Conservation (phyloP, 169 alveolate species). For the Cryptosporidium sp. region DNA sequence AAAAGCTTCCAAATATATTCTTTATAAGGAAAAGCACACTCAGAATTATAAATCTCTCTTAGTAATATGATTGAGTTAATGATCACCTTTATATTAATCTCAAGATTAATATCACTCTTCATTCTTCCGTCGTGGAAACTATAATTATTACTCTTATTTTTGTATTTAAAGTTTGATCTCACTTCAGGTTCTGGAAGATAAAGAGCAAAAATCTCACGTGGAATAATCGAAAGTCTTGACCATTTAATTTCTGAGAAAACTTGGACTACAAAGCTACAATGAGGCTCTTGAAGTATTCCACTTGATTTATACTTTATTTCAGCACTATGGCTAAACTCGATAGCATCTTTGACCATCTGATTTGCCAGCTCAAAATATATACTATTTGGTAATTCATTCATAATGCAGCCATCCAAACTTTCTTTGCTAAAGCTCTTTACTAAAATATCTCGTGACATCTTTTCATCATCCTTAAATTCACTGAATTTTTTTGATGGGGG, state of each 20-base stretch:
- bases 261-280: slow-evolving; percentile 30
- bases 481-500: not conserved
- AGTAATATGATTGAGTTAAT: slow-evolving; percentile 26
- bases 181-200: slow-evolving; percentile 51
- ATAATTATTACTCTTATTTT: not conserved
- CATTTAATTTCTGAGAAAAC: slow-evolving; percentile 54
- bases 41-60: slow-evolving; percentile 30
- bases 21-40: not conserved
- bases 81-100: slow-evolving; percentile 11
- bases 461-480: slow-evolving; percentile 7
- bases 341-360: slow-evolving; percentile 47
- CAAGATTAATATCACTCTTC: not conserved
- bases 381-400: slow-evolving; percentile 16
- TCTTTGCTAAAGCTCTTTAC: not conserved
- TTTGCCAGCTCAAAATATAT: slow-evolving; percentile 37
- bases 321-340: slow-evolving; percentile 38
- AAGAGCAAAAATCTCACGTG: slow-evolving; percentile 64
- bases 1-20: slow-evolving; percentile 1
- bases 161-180: not conserved
- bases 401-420: not conserved
- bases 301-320: slow-evolving; percentile 29
- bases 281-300: slow-evolving; percentile 44
- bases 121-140: not conserved
- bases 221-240: slow-evolving; percentile 52
- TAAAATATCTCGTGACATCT: not conserved